phyloP scores from a whole-genome alignment of 805 yeast genomes.

The Lipomyces mesembrius region DNA sequence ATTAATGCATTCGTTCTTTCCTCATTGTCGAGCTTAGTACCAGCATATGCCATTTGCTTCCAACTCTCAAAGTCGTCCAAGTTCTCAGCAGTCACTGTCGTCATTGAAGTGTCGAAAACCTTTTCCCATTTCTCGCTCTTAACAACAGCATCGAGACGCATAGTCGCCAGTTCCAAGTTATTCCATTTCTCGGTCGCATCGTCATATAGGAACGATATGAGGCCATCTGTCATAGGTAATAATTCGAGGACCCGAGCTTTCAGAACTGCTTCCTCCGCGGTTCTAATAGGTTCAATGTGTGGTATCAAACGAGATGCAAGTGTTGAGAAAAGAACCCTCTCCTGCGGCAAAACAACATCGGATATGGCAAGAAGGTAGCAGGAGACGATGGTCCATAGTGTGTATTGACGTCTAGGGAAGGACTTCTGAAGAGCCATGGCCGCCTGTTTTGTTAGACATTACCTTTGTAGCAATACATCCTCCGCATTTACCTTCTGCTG shows the following conservation, averaged over 20 bases:
- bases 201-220: conserved; percentile 44
- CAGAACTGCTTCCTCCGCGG: conserved; percentile 70
- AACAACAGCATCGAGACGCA: conserved; percentile 51
- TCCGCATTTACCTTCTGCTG: conserved; percentile 23
- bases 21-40: conserved; percentile 43
- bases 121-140: conserved; percentile 51
- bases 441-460: conserved; percentile 10
- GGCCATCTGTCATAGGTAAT: conserved; percentile 44
- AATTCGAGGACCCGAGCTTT: conserved; percentile 54
- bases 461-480: not conserved
- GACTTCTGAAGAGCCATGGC: conserved; percentile 36
- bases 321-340: conserved; percentile 58
- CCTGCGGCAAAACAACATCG: conserved; percentile 50
- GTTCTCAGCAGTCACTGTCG: conserved; percentile 50
- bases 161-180: conserved; percentile 65
- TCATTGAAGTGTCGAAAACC: conserved; percentile 50
- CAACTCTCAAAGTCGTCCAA: conserved; percentile 82
- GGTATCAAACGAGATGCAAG: conserved; percentile 65
- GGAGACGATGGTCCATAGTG: conserved; percentile 27
- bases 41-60: conserved; percentile 59
- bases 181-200: conserved; percentile 41
- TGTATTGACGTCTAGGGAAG: conserved; percentile 23
- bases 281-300: conserved; percentile 55
- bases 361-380: conserved; percentile 40
- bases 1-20: conserved; percentile 46